phyloP scores from a whole-genome alignment of 2,329 filamentous ascomycete genomes.

The Fusarium illudens region DNA sequence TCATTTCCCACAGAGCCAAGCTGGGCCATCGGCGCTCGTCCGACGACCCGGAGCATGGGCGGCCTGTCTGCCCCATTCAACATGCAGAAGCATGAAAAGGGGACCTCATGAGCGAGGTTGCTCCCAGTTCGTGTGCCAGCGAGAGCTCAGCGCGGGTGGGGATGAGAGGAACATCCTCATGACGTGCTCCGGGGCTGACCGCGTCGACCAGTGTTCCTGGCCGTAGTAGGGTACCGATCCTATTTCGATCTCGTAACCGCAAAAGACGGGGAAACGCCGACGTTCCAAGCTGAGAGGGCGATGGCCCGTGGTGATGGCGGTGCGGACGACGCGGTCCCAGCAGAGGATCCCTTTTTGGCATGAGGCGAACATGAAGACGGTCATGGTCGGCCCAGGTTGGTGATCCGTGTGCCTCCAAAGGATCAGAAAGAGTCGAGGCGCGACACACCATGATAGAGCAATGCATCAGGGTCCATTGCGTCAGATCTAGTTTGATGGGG shows the following conservation, averaged over 20 bases:
- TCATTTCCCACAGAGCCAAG: constrained; percentile 21
- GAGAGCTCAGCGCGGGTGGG: constrained; percentile 19
- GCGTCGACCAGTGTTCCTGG: not conserved
- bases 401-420: constrained; percentile 10
- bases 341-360: not conserved
- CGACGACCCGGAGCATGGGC: constrained; percentile 37
- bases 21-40: constrained; percentile 37
- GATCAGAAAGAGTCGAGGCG: constrained; percentile 4
- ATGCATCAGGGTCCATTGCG: constrained; percentile 38
- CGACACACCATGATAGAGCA: constrained; percentile 30
- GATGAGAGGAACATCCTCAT: constrained; percentile 19
- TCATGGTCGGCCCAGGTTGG: constrained; percentile 5
- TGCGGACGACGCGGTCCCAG: constrained; percentile 5
- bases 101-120: constrained; percentile 12
- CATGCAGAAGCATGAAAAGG: constrained; percentile 15
- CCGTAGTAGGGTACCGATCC: not conserved
- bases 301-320: constrained; percentile 24
- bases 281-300: constrained; percentile 25
- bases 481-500: constrained; percentile 20
- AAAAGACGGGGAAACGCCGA: constrained; percentile 21
- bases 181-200: constrained; percentile 22
- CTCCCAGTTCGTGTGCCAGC: constrained; percentile 11
- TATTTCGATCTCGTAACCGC: constrained; percentile 38
- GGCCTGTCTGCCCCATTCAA: constrained; percentile 13
- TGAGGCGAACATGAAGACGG: not conserved